A percentile compares a stretch with the other conserved stretches of the same genome.
Conservation (phyloP, 1,284 basidiomycete genomes). For the Malassezia caprae region DNA sequence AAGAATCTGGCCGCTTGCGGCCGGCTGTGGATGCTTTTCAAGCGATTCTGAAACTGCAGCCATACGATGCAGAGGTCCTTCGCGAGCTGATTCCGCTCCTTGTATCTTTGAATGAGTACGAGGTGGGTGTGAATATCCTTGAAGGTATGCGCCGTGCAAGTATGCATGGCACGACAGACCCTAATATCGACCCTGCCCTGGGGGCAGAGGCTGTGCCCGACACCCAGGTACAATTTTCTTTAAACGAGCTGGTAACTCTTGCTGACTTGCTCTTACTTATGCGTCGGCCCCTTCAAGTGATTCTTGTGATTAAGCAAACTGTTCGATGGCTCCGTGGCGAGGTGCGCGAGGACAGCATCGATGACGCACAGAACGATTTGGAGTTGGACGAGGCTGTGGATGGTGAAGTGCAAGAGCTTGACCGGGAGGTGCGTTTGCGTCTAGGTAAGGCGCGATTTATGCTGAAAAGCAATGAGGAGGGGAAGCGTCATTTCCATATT, state of each 20-base stretch:
- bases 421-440: conserved; percentile 72
- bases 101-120: conserved; percentile 60
- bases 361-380: conserved; percentile 62
- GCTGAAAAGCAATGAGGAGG: conserved; percentile 69
- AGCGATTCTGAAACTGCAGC: conserved; percentile 64
- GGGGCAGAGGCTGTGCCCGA: background rate
- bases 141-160: conserved; percentile 56
- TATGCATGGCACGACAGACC: conserved; percentile 25
- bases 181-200: conserved; percentile 15
- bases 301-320: conserved; percentile 64
- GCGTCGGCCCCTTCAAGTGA: conserved; percentile 60
- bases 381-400: conserved; percentile 60
- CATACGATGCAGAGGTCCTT: conserved; percentile 71
- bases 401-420: conserved; percentile 56
- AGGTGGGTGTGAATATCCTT: conserved; percentile 59
- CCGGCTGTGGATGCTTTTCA: conserved; percentile 70
- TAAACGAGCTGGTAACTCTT: conserved; percentile 58
- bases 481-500: conserved; percentile 54
- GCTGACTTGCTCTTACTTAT: conserved; percentile 70
- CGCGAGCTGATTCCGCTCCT: conserved; percentile 69
- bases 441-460: conserved; percentile 74
- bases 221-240: conserved; percentile 20
- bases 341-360: conserved; percentile 65
- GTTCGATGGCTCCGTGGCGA: conserved; percentile 82
- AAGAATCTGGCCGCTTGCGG: conserved; percentile 62